Percentiles rank a stretch among this genome's conserved stretches.
Conservation (phyloP, 2,329 filamentous ascomycete genomes). For the Albophoma yamanashiensis region DNA sequence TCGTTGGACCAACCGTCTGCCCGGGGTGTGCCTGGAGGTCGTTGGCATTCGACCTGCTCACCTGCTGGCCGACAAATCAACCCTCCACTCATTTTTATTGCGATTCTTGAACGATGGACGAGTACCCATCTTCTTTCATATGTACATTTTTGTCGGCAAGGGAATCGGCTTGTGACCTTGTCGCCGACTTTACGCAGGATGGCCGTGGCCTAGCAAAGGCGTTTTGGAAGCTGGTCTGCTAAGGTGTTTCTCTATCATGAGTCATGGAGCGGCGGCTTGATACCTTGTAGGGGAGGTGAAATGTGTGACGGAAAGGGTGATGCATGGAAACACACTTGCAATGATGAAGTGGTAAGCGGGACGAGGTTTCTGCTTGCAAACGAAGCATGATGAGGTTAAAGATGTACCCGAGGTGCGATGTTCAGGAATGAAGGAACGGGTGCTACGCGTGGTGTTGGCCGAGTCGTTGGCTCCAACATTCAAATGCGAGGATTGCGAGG, state of each 20-base stretch:
- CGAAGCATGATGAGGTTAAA: background rate
- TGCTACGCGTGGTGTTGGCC: background rate
- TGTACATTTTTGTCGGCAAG: constrained; percentile 1
- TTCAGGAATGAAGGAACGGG: background rate
- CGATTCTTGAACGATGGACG: background rate
- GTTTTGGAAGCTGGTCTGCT: constrained; percentile 6
- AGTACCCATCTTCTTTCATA: constrained; percentile 1
- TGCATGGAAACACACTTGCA: background rate
- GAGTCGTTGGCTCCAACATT: background rate
- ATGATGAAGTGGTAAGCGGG: background rate
- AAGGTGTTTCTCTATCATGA: constrained; percentile 1
- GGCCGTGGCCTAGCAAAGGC: constrained; percentile 9
- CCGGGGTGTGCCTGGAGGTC: background rate
- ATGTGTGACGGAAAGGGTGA: background rate
- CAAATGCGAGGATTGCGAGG: background rate
- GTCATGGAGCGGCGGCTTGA: constrained; percentile 1
- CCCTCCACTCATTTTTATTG: background rate
- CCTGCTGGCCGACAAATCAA: background rate
- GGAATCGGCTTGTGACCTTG: background rate
- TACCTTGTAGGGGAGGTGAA: constrained; percentile 1
- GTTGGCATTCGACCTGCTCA: background rate
- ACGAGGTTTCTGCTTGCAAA: background rate
- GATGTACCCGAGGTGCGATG: background rate
- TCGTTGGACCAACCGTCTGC: background rate
- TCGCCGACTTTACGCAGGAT: constrained; percentile 4